Conservation (phyloP, 129 eudicot genomes). For the Artemisia argyi region DNA sequence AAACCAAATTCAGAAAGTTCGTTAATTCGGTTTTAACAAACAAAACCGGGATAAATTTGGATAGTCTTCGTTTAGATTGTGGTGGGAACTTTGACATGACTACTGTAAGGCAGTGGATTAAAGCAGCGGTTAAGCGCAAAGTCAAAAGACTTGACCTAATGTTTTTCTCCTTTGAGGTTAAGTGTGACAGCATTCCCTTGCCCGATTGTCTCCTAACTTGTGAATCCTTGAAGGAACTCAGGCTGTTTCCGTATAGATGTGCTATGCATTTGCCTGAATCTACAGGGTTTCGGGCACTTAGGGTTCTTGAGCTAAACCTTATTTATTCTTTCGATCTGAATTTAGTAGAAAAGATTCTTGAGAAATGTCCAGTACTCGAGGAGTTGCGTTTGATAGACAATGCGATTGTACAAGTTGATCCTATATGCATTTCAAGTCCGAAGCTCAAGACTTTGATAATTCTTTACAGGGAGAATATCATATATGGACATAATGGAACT, state of each 20-base stretch:
- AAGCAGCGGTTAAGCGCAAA: neutral
- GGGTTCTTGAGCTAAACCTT: neutral
- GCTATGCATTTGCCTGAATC: neutral
- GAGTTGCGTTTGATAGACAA: neutral
- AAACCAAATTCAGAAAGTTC: too few relatives aligned
- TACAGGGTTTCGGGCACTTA: neutral
- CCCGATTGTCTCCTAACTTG: neutral
- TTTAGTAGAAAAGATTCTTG: neutral
- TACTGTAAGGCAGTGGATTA: neutral
- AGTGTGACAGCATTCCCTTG: neutral
- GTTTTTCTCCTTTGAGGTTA: neutral
- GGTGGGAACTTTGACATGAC: neutral
- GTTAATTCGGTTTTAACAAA: too few relatives aligned
- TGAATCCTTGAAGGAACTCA: neutral
- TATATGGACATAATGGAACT: too few relatives aligned
- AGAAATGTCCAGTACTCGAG: neutral
- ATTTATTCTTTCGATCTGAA: neutral
- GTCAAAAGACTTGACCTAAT: conserved; percentile 6
- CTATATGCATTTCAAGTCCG: neutral
- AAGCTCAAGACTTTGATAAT: conserved; percentile 7
- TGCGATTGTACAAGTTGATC: neutral
- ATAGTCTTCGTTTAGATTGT: too few relatives aligned
- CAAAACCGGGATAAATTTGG: too few relatives aligned
- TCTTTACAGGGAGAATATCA: neutral
- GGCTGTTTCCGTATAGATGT: neutral